phyloP scores from a whole-genome alignment of 2,329 filamentous ascomycete species.

The Curvularia sp. region DNA sequence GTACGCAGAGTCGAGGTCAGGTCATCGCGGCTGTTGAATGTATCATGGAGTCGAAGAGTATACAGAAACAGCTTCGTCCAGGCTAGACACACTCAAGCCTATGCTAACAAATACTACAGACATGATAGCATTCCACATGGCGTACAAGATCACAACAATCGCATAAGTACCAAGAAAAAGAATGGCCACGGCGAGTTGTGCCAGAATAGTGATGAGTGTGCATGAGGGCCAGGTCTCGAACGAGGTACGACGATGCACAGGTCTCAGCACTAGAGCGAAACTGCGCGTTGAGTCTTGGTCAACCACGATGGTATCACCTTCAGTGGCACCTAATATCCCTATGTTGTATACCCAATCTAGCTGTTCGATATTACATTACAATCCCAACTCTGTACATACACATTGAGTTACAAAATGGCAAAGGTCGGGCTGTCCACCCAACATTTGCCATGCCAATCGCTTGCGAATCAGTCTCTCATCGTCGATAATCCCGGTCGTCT shows the following conservation, averaged over 20 bases:
- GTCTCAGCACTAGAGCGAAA: not conserved
- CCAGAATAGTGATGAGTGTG: not conserved
- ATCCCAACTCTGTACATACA: not conserved
- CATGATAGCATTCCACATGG: not conserved
- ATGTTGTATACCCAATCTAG: not conserved
- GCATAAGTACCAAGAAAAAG: not conserved
- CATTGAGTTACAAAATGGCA: not conserved
- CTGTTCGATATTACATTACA: conserved; percentile 4
- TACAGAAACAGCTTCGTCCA: not conserved
- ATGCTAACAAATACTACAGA: not conserved
- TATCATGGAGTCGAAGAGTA: not conserved
- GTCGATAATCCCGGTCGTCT: conserved; percentile 47
- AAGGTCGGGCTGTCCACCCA: not conserved
- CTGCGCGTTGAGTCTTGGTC: not conserved
- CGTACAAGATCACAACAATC: not conserved
- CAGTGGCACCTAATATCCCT: not conserved
- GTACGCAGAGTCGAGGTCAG: not conserved
- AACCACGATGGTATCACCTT: not conserved
- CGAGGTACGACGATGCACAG: conserved; percentile 1
- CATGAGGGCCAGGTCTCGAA: not conserved
- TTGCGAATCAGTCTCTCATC: conserved; percentile 15
- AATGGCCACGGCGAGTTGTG: not conserved
- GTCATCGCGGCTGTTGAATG: not conserved
- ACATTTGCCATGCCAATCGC: not conserved
- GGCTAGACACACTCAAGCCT: not conserved